Evolutionary conservation across 352 stramenopile genomes (phyloP), one percentile per base, ranked within the genome.

Genomic region (Phytophthora citricola): DNA sequence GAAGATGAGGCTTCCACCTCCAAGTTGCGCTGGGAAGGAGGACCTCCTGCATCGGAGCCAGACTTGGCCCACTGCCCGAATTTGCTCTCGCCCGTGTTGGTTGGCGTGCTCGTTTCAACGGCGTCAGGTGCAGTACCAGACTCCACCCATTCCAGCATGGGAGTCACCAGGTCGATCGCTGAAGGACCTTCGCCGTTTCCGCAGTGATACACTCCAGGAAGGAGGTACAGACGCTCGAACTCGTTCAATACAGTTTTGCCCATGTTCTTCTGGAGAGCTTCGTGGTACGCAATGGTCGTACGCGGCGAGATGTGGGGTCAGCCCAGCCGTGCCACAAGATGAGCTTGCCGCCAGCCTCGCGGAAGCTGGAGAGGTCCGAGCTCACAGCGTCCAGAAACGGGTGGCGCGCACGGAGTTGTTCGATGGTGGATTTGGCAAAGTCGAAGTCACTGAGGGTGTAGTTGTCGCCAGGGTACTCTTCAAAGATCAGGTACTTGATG

Each of bases 241-340:
- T 78, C 60, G 10, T 71, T 58, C 26, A 81, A 53, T 1, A 39
- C 58, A 3, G 63, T 27, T 24, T 63, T 54, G 12, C 76, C 73
- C 76, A 84, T 79, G 20, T 66, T 40, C 17, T 44, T 47, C 53
- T 76, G 45, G 7, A 81, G 50, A 17, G 65, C 68, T 67, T 84
- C 76, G 51, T 84, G 70, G 44, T 73, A 80, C 7, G 71, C 67
- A 45, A 83, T 84, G 0, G 69, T 84, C 31, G 72, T 78, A 48
- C 69, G 76, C 6, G 76, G 66, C n/a, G 76, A 79, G 47, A 84
- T 84, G 46, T 81, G 76, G 11, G 76, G 58, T 84, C 73, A 9
- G 76, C 61, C 73, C 76, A 84, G 20, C 76, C 73, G 50, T 84
- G 76, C 69, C 72, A 69, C 29, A 84, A 51, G 51, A 84, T 81